These are phyloP conservation scores for Alternaria hordeiaustralica DNA, from an alignment of 2,329 filamentous ascomycete species.

Conservation along the genomic window DNA sequence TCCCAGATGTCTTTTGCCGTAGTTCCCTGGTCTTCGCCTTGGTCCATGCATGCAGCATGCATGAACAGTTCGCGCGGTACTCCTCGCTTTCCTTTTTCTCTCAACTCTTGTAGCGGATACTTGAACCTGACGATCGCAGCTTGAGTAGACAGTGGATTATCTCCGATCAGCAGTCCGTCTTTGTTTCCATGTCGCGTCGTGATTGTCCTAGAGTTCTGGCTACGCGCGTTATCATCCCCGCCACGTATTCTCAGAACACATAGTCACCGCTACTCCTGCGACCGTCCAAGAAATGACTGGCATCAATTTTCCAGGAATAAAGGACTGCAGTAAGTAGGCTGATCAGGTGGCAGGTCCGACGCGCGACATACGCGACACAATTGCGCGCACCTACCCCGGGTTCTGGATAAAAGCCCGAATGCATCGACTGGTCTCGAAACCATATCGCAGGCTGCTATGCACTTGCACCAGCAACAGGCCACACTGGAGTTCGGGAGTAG, in stretches of 20 bases:
- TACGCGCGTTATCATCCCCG: background rate
- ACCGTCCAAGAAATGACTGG: background rate
- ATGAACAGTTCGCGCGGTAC: slow-evolving; percentile 1
- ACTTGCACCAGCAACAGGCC: background rate
- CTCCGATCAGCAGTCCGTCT: slow-evolving; percentile 1
- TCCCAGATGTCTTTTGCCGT: background rate
- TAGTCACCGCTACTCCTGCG: slow-evolving; percentile 1
- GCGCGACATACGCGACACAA: background rate
- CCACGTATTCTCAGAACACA: slow-evolving; percentile 12
- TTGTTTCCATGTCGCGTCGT: background rate
- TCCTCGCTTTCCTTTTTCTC: background rate
- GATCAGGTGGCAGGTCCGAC: background rate
- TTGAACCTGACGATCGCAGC: background rate
- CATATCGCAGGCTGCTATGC: background rate
- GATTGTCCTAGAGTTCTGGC: background rate
- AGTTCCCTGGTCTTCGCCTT: background rate
- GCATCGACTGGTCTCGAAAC: background rate
- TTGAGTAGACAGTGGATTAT: background rate
- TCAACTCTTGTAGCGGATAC: background rate
- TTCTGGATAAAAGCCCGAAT: background rate
- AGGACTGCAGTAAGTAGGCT: background rate
- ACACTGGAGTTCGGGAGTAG: background rate
- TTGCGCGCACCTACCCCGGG: slow-evolving; percentile 1
- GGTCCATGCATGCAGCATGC: background rate
- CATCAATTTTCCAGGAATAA: background rate